Evolutionary conservation across 2,329 filamentous ascomycete species (phyloP), one percentile per base, ranked within the genome.

Genomic region (Diaporthe amygdali): DNA sequence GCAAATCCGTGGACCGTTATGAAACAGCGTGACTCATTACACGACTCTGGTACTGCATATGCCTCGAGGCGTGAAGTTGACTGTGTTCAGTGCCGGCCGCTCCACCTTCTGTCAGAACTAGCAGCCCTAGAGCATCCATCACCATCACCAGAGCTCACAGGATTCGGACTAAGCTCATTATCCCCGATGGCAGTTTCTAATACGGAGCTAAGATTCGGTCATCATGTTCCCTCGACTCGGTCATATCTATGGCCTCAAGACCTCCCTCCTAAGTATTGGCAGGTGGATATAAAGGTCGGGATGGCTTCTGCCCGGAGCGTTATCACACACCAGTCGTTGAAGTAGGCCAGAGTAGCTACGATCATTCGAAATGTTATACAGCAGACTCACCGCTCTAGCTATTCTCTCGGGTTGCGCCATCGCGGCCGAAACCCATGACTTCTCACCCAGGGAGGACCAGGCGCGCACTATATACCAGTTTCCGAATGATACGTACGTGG

Each of bases 401-500:
- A 25, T 68, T 22, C 30, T 69, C 34, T 69, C 49, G 17, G 41
- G 10, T 15, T 55, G 37, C 41, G 34, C 12, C 27, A 54, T 56
- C 20, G n/a, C 46, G 17, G 30, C 49, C 7, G 12, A 4, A 22
- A 55, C 2, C 12, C 2, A 17, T n/a, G 9, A 22, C 27, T 46
- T 47, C 5, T 41, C 32, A 12, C 6, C 10, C 32, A 14, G 44
- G 20, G 44, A 66, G 9, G 34, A 44, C 20, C n/a, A 49, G 0
- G 47, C 69, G 30, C 52, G 25, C 27, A 69, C 52, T 6, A 27
- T 73, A 34, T 71, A 67, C 46, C 56, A 73, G 17, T 73, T 72
- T 39, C 72, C 72, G 12, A 52, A 56, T 20, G 46, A 66, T 9
- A 73, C 70, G 15, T 72, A 68, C 63, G 70, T 63, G 41, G 82